A percentile compares a stretch with the other conserved stretches of the same genome.
Evolutionary conservation across 805 yeast species (phyloP).

Genomic region (Clavispora fructus): DNA sequence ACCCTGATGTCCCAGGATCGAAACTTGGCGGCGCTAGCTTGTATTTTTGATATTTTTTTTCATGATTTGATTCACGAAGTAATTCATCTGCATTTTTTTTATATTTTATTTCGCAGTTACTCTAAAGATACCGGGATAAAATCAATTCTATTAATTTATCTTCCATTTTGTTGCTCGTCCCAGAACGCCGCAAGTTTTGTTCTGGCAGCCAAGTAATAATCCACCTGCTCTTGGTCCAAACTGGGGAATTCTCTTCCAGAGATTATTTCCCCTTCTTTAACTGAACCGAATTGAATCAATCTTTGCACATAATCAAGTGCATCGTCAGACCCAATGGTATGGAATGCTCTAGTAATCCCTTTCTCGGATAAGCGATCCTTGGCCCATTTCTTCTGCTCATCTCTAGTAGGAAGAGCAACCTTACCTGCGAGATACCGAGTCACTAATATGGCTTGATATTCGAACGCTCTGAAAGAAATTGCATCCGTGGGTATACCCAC

Average conservation of each 20-base stretch:
- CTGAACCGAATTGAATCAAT: conserved; percentile 17
- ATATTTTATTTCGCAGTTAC: too few relatives aligned
- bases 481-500: conserved; percentile 59
- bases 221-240: conserved; percentile 7
- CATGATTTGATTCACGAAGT: background rate
- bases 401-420: conserved; percentile 42
- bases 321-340: conserved; percentile 33
- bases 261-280: background rate
- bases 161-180: conserved; percentile 2
- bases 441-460: conserved; percentile 59
- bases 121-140: background rate
- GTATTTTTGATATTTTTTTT: background rate
- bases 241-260: conserved; percentile 12
- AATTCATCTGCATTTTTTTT: background rate
- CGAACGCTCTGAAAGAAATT: conserved; percentile 57
- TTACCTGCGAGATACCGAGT: conserved; percentile 59
- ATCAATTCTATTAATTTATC: background rate
- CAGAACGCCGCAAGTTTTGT: conserved; percentile 4
- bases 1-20: conserved; percentile 14
- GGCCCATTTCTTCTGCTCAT: conserved; percentile 44
- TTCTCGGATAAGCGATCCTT: conserved; percentile 30
- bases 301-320: conserved; percentile 22
- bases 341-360: conserved; percentile 41
- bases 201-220: conserved; percentile 6
- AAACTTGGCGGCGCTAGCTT: conserved; percentile 12